Percentiles rank a stretch among this genome's conserved stretches.
These are phyloP conservation scores for Craterostigma plantagineum DNA, from an alignment of 257 asterid genomes.

Conservation along the genomic window DNA sequence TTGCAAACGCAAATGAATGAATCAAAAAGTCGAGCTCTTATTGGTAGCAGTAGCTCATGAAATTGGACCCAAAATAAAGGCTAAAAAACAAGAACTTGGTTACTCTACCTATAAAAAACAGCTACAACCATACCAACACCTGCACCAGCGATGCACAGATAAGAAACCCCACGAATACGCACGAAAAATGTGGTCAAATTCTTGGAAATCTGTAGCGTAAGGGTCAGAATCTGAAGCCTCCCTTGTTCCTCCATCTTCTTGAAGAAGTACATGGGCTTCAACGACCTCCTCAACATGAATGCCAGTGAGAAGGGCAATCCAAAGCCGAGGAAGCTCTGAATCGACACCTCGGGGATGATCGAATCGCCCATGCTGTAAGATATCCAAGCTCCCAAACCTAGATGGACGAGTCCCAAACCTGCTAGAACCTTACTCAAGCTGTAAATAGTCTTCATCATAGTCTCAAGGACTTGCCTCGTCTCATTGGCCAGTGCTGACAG, in stretches of 20 bases:
- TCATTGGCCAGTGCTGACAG: slow-evolving; percentile 67
- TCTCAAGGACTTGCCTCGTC: slow-evolving; percentile 55
- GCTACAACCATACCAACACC: slow-evolving; percentile 32
- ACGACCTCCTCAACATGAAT: slow-evolving; percentile 52
- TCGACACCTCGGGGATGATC: slow-evolving; percentile 38
- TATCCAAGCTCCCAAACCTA: slow-evolving; percentile 75
- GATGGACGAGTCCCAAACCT: slow-evolving; percentile 52
- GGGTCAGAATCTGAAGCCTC: slow-evolving; percentile 81
- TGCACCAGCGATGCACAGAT: slow-evolving; percentile 59
- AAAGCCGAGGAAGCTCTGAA: slow-evolving; percentile 70
- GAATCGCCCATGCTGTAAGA: slow-evolving; percentile 23
- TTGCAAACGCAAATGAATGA: too few relatives aligned
- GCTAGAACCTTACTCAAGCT: slow-evolving; percentile 67
- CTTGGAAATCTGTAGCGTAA: slow-evolving; percentile 71
- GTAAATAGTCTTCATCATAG: slow-evolving; percentile 57
- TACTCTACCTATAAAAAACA: slow-evolving; percentile 25
- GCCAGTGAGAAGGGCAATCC: slow-evolving; percentile 76
- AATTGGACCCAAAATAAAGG: too few relatives aligned
- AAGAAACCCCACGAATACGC: slow-evolving; percentile 59
- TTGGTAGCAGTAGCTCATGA: too few relatives aligned
- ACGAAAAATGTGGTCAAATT: slow-evolving; percentile 55
- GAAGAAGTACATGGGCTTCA: slow-evolving; percentile 79
- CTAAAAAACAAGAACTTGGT: too few relatives aligned
- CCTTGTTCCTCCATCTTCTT: slow-evolving; percentile 89
- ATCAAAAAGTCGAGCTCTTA: too few relatives aligned